A percentile compares a stretch with the other conserved stretches of the same genome.
Conservation (phyloP, 2,329 filamentous ascomycete species). For the Aureobasidium lini region DNA sequence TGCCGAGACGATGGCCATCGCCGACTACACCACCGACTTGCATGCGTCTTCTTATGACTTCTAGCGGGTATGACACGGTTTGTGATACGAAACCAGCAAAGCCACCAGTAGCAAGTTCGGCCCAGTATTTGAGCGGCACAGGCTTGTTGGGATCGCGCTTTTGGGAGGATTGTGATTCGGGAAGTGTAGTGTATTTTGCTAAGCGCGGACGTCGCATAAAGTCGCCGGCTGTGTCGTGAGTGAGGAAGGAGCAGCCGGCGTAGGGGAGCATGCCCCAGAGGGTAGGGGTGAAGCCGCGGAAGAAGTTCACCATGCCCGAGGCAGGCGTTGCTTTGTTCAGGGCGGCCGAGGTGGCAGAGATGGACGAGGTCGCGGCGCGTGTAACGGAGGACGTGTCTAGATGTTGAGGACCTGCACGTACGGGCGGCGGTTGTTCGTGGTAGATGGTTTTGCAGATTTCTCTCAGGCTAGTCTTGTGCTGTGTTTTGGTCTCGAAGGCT, state of each 20-base stretch:
- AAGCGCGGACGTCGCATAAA: conserved; percentile 63
- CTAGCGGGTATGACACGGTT: conserved; percentile 85
- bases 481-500: conserved; percentile 83
- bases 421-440: conserved; percentile 53
- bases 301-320: conserved; percentile 79
- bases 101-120: conserved; percentile 77
- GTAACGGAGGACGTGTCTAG: conserved; percentile 19
- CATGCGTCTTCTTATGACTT: conserved; percentile 88
- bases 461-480: conserved; percentile 61
- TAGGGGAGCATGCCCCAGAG: conserved; percentile 94
- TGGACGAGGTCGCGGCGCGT: conserved; percentile 32
- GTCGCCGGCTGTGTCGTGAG: conserved; percentile 85
- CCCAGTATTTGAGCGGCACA: conserved; percentile 71
- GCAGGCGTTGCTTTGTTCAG: conserved; percentile 51
- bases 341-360: conserved; percentile 35
- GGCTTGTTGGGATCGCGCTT: conserved; percentile 46
- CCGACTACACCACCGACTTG: conserved; percentile 93
- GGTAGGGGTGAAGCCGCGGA: conserved; percentile 85
- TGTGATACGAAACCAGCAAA: conserved; percentile 83
- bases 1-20: conserved; percentile 70
- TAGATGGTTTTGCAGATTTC: conserved; percentile 83
- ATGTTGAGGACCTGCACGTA: conserved; percentile 17
- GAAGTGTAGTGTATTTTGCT: conserved; percentile 67
- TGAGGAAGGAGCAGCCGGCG: conserved; percentile 90
- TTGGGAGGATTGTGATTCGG: conserved; percentile 33